Evolutionary conservation across 768 basidiomycete species (phyloP), one percentile per base, ranked within the genome.

Genomic region (Psilocybe cyanescens): DNA sequence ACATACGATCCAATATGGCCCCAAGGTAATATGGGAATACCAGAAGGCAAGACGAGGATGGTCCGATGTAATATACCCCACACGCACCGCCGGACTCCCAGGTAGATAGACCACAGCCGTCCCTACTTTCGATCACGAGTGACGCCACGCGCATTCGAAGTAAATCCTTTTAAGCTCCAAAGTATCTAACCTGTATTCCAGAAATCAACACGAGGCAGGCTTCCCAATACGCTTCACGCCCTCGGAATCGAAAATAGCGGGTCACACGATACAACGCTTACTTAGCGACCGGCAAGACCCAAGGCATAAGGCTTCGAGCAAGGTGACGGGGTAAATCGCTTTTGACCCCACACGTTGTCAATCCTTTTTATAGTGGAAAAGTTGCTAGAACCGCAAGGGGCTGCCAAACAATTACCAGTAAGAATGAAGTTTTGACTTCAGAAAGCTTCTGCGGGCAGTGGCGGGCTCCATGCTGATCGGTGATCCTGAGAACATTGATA

Each of bases 121-220:
- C 35, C 51, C 51, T 53, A 4, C 16, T 53, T 33, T 53, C 51
- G 16, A 53, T 53, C 51, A 53, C 51, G 51, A 53, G 51, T 33
- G 14, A 33, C 4, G 33, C 30, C 51, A 53, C 30, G 49, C 29
- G 51, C 3, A 33, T 3, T 37, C 51, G 31, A 16, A 16, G 30
- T 17, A 16, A 17, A 37, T 16, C 30, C 51, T 4, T 17, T 53
- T 33, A 14, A 35, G 51, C 29, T 53, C 31, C 51, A 35, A 33
- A 12, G 51, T 4, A 53, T 53, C n/a, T 53, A 24, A 37, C 1
- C 51, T 53, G 14, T 31, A 17, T 53, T 4, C 16, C 14, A 24
- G 3, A 37, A 33, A 8, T 9, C 31, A 33, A 53, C 51, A 53
- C 51, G 51, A 53, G 51, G 51, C 51, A 53, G 9, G 49, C 29